Conservation (phyloP, 2,329 filamentous ascomycete species). For the Colletotrichum sp. region DNA sequence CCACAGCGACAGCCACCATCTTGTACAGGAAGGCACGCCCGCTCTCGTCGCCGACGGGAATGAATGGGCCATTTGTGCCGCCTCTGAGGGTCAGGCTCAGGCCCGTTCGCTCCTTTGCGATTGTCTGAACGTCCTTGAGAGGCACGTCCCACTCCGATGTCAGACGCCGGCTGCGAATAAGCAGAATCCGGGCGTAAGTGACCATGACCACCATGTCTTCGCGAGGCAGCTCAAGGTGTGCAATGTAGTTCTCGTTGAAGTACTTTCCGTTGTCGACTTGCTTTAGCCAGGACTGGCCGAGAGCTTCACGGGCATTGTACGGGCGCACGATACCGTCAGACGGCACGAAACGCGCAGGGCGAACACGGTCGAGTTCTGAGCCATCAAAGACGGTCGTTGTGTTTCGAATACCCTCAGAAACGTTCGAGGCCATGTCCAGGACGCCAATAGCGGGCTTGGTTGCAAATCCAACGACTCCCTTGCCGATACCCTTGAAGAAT, state of each 20-base stretch:
- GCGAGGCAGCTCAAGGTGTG: slow-evolving; percentile 87
- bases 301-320: slow-evolving; percentile 91
- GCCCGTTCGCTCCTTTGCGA: slow-evolving; percentile 94
- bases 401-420: slow-evolving; percentile 97
- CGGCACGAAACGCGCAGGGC: slow-evolving; percentile 91
- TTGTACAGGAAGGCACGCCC: slow-evolving; percentile 66
- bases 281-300: slow-evolving; percentile 99
- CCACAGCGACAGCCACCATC: slow-evolving; percentile 69
- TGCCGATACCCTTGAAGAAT: slow-evolving; percentile 97
- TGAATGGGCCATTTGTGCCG: slow-evolving; percentile 91
- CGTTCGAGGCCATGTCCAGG: slow-evolving; percentile 94
- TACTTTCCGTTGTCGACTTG: slow-evolving; percentile 97
- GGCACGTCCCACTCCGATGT: slow-evolving; percentile 95
- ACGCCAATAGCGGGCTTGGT: slow-evolving; percentile 97
- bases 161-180: slow-evolving; percentile 85
- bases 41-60: slow-evolving; percentile 90
- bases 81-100: slow-evolving; percentile 88
- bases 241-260: slow-evolving; percentile 97
- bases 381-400: slow-evolving; percentile 98
- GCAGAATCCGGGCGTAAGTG: slow-evolving; percentile 85
- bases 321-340: slow-evolving; percentile 92
- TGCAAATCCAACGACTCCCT: slow-evolving; percentile 90
- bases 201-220: slow-evolving; percentile 92
- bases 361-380: slow-evolving; percentile 90
- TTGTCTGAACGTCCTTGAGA: slow-evolving; percentile 94